Evolutionary conservation across 1,139 yeast species (phyloP).

Genomic region (Debaryomycetaceae sp.): DNA sequence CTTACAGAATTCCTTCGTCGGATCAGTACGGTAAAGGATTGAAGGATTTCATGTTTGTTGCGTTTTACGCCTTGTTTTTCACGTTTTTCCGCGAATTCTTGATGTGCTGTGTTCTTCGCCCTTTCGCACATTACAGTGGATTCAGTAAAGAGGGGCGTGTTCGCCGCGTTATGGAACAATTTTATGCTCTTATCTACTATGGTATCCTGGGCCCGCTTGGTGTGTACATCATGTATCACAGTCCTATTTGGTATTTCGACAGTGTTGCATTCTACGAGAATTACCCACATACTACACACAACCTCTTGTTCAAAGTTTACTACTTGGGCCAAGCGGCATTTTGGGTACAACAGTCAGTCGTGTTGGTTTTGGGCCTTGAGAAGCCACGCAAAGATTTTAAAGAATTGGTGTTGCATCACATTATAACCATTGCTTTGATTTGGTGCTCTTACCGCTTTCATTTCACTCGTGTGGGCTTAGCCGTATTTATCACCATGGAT

Average conservation of each 20-base stretch:
- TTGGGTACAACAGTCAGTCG: slow-evolving; percentile 93
- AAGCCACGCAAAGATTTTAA: slow-evolving; percentile 90
- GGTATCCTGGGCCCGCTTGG: slow-evolving; percentile 81
- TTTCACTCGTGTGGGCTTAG: slow-evolving; percentile 91
- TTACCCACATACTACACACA: slow-evolving; percentile 79
- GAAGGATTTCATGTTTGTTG: slow-evolving; percentile 72
- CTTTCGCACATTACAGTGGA: slow-evolving; percentile 50
- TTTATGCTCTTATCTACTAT: slow-evolving; percentile 74
- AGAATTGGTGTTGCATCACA: slow-evolving; percentile 87
- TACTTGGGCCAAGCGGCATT: slow-evolving; percentile 91
- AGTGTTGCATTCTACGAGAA: slow-evolving; percentile 68
- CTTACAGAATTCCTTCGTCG: slow-evolving; percentile 52
- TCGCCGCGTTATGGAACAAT: slow-evolving; percentile 85
- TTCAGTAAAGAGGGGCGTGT: slow-evolving; percentile 48
- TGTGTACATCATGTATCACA: slow-evolving; percentile 70
- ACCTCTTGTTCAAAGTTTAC: slow-evolving; percentile 60
- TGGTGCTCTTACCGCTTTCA: slow-evolving; percentile 90
- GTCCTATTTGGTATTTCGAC: slow-evolving; percentile 83
- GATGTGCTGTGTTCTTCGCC: slow-evolving; percentile 74
- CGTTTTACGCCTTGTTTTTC: slow-evolving; percentile 74
- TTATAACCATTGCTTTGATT: slow-evolving; percentile 81
- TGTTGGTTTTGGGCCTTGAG: slow-evolving; percentile 74
- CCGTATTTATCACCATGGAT: slow-evolving; percentile 91
- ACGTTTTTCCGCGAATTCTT: slow-evolving; percentile 83
- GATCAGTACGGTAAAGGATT: slow-evolving; percentile 76